Base-by-base conservation (phyloP, 1,139 yeast species). In the Suhomyces taliae region DNA sequence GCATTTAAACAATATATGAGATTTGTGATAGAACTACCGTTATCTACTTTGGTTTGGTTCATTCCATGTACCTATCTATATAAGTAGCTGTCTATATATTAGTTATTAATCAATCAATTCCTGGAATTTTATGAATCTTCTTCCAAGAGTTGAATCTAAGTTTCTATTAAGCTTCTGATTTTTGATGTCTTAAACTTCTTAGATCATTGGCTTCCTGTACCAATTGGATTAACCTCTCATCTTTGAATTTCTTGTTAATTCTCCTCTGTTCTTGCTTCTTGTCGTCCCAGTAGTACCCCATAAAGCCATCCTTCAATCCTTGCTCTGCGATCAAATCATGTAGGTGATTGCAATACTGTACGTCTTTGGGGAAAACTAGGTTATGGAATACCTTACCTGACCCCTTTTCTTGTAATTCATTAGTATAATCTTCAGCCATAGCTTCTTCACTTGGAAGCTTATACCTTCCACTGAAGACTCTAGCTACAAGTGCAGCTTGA, bases 401-500 rank as follows among this genome's bases (percentile, higher is more conserved):
- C 1, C 72, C 72, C 39, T 60, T 61, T 10, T 36, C 49, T 8
- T 41, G 49, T 9, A 65, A 41, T 44, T 69, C 66, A 9, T 50
- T 32, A 12, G 49, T 44, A 43, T 59, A 64, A 40, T 57, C 57
- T 7, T 45, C 27, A 4, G 43, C 26, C 77, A 75, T 76, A 24
- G 62, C 69, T 32, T 59, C 57, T 14, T 52, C 42, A 4, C 63
- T 42, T 0, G 82, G 82, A 31, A 77, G 58, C 8, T 48, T 40
- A 9, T 69, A 52, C 43, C 78, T 62, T 7, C 81, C 81, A 34
- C 74, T 65, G 44, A 66, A 63, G 4, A 66, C 70, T 40, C 81
- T 63, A 6, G 81, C 71, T 37, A 74, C 63, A n/a, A 72, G 59
- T 31, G 74, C 70, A 6, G 70, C 74, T 57, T 78, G 81, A 15